Evolutionary conservation across 345 rosid genomes (phyloP).

Genomic region (Kernera saxatilis): DNA sequence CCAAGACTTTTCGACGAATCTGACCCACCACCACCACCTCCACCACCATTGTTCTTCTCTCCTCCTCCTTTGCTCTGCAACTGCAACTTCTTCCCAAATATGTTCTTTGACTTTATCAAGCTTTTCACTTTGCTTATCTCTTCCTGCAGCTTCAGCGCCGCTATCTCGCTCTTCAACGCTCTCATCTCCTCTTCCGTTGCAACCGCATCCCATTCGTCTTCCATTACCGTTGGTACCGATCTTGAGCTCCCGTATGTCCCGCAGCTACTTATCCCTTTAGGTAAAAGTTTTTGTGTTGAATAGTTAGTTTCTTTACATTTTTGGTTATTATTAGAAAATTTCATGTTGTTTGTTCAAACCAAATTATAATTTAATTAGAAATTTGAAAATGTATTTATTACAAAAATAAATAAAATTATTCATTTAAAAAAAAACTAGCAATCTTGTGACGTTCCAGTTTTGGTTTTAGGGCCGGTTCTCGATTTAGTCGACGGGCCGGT

Average conservation of each 20-base stretch:
- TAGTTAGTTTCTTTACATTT: too few species aligned
- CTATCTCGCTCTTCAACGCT: conserved; percentile 62
- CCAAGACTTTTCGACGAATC: conserved; percentile 75
- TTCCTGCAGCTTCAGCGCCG: conserved; percentile 43
- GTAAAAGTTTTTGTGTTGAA: too few species aligned
- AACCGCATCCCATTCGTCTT: conserved; percentile 82
- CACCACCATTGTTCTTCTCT: conserved; percentile 42
- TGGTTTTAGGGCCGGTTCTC: too few species aligned
- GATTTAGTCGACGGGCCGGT: too few species aligned
- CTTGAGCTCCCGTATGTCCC: conserved; percentile 60
- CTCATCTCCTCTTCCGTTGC: conserved; percentile 71
- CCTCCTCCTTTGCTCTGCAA: conserved; percentile 19
- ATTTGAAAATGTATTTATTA: too few species aligned
- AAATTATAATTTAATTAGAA: too few species aligned
- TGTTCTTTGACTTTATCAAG: conserved; percentile 64
- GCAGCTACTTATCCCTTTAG: conserved; percentile 38
- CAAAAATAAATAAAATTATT: too few species aligned
- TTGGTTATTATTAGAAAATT: too few species aligned
- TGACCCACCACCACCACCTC: conserved; percentile 64
- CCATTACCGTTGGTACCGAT: conserved; percentile 56
- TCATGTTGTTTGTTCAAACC: too few species aligned
- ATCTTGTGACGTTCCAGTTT: too few species aligned
- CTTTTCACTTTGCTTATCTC: conserved; percentile 57
- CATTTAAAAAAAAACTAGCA: too few species aligned
- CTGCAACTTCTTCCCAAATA: conserved; percentile 39